Evolutionary conservation across 768 basidiomycete species (phyloP).

Genomic region (Galerina sulciceps): DNA sequence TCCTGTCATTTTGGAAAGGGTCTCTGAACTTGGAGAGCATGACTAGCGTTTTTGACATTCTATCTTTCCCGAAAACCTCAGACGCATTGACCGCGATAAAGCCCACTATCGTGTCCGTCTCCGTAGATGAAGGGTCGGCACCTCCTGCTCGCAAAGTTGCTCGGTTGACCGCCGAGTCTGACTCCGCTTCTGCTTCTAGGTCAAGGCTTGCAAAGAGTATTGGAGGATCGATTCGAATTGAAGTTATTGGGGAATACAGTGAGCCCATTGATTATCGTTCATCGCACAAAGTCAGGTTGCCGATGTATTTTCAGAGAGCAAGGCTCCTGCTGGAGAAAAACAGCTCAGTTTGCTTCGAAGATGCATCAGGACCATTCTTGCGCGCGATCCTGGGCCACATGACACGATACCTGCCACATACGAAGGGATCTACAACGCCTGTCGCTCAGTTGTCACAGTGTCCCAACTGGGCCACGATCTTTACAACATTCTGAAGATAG

Average conservation of each 20-base stretch:
- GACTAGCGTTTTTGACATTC: constrained; percentile 43
- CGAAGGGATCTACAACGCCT: constrained; percentile 60
- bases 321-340: constrained; percentile 25
- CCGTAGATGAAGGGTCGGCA: constrained; percentile 46
- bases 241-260: constrained; percentile 50
- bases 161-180: constrained; percentile 67
- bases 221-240: constrained; percentile 48
- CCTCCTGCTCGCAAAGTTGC: constrained; percentile 72
- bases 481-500: constrained; percentile 59
- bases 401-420: constrained; percentile 51
- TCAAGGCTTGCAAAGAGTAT: constrained; percentile 33
- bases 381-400: constrained; percentile 28
- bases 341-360: constrained; percentile 35
- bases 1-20: no score
- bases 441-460: constrained; percentile 58
- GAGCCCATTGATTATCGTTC: neutral
- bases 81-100: constrained; percentile 50
- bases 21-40: no score
- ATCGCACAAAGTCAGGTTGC: neutral
- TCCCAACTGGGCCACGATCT: constrained; percentile 58
- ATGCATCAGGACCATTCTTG: constrained; percentile 46
- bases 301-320: constrained; percentile 17
- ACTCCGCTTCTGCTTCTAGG: constrained; percentile 70
- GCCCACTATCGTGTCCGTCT: constrained; percentile 36
- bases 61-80: constrained; percentile 56